phyloP scores from a whole-genome alignment of 441 rosid genomes.

The Raphanus hybrid region DNA sequence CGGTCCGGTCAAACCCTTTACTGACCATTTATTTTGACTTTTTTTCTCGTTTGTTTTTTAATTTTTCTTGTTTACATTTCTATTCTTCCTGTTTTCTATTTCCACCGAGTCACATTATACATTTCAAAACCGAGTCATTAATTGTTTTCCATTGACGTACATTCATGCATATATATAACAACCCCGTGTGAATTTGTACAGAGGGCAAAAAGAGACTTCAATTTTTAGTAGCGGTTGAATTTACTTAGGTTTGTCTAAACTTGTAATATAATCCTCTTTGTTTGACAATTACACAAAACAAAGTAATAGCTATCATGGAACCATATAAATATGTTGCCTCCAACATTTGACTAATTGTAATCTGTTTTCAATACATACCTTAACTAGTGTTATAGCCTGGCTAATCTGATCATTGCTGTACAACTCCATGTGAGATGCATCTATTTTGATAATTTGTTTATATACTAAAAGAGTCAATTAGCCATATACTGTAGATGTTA shows the following conservation, averaged over 20 bases:
- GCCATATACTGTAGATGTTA: background rate
- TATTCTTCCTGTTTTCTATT: background rate
- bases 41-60: background rate
- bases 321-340: background rate
- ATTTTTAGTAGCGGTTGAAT: background rate
- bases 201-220: background rate
- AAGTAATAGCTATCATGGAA: background rate
- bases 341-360: background rate
- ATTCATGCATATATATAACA: background rate
- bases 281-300: background rate
- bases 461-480: background rate
- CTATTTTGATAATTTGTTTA: background rate
- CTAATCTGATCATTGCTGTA: background rate
- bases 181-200: conserved; percentile 17
- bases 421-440: background rate
- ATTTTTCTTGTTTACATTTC: background rate
- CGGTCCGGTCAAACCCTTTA: conserved; percentile 38
- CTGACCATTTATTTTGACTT: conserved; percentile 44
- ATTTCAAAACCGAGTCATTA: conserved; percentile 32
- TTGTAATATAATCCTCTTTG: background rate
- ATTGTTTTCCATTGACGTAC: background rate
- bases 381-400: conserved; percentile 7
- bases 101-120: conserved; percentile 11
- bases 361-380: background rate
- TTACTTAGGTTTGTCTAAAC: background rate